Base-by-base conservation (phyloP, 768 basidiomycete species). In the Hygrophorus pudorinus region DNA sequence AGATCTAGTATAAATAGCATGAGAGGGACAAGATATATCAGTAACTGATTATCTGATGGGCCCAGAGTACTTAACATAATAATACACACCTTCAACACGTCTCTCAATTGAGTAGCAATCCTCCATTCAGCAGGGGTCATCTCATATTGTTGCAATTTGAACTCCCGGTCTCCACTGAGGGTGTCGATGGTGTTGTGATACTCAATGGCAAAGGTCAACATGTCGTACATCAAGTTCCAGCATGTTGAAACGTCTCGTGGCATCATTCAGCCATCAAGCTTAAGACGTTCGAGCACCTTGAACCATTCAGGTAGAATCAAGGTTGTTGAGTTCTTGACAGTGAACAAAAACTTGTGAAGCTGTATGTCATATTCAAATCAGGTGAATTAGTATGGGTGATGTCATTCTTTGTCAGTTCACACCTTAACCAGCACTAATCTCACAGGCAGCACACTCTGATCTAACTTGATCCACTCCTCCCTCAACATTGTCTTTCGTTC, bases 161-260 rank as follows among this genome's bases (percentile, higher is more conserved):
- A 4, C n/a, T n/a, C n/a, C n/a, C n/a, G n/a, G n/a, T n/a, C n/a
- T n/a, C n/a, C n/a, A n/a, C n/a, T n/a, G n/a, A 64, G 30, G 17
- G 16, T 31, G 41, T 61, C 51, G n/a, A 66, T 39, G 0, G 51
- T 61, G 2, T 6, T 21, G 6, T 52, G 47, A 47, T 67, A 64
- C 8, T 55, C 28, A 7, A 60, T 3, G 0, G 59, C 60, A 46
- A 62, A 56, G 3, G 51, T n/a, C 0, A 64, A 44, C 64, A 67
- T 65, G 40, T 63, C 48, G 37, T 48, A 65, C 1, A 56, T 59
- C 0, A 57, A 65, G 41, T 65, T 68, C 66, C 65, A 68, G 1
- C 59, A 47, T 0, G 63, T 67, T 0, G 34, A 16, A 2, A 68
- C 63, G 41, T 67, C 61, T 0, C 56, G 54, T 3, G 60, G 65